Conservation (phyloP, 2,329 filamentous ascomycete species). For the Apiospora koreana region DNA sequence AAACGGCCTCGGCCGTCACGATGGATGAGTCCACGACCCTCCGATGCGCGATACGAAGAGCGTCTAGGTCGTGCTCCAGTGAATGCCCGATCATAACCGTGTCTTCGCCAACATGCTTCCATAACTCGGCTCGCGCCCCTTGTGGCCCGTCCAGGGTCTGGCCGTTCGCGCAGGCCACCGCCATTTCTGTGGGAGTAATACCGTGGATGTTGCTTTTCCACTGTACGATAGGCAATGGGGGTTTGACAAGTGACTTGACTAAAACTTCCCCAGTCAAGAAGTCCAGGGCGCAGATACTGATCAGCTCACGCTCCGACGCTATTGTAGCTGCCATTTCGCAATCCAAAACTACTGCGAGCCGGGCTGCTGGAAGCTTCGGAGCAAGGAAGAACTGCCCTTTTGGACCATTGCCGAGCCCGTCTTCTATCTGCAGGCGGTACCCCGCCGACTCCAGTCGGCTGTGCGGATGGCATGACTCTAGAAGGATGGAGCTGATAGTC, state of each 20-base stretch:
- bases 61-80: conserved; percentile 41
- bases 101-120: conserved; percentile 37
- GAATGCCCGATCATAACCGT: conserved; percentile 49
- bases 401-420: not conserved
- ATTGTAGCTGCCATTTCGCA: conserved; percentile 43
- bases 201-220: conserved; percentile 41
- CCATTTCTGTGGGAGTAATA: conserved; percentile 33
- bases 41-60: conserved; percentile 39
- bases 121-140: conserved; percentile 40
- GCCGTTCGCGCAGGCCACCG: conserved; percentile 27
- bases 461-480: not conserved
- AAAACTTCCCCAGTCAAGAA: conserved; percentile 44
- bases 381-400: not conserved
- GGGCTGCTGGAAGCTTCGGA: not conserved
- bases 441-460: not conserved
- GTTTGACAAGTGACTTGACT: conserved; percentile 39
- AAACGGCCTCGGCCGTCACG: conserved; percentile 35
- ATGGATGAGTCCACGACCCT: conserved; percentile 44
- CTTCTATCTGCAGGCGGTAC: not conserved
- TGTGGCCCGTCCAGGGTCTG: conserved; percentile 38
- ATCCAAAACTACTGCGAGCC: conserved; percentile 39
- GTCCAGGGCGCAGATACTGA: conserved; percentile 29
- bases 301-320: conserved; percentile 17
- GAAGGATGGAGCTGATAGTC: not conserved
- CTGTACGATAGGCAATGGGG: conserved; percentile 29